These are phyloP conservation scores for Peniophora sp. DNA, from an alignment of 1,284 basidiomycete species.

Conservation along the genomic window DNA sequence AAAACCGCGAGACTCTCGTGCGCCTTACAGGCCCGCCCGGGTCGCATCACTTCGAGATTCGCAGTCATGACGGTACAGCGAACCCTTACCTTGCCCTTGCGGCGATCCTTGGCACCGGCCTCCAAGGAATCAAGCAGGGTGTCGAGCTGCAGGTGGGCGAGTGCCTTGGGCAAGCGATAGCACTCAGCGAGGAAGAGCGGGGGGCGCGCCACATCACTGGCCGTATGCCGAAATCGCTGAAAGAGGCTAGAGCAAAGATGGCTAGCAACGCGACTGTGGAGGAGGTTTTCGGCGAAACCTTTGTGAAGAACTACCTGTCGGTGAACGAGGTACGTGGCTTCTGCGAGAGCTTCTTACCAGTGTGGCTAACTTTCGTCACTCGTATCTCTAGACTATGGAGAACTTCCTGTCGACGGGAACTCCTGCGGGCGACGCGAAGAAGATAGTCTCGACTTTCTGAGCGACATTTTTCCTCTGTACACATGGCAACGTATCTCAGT, in stretches of 20 bases:
- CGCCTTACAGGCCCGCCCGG: constrained; percentile 47
- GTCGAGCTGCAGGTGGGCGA: constrained; percentile 29
- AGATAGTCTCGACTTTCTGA: too few relatives aligned
- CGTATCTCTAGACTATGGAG: too few relatives aligned
- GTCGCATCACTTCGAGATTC: constrained; percentile 57
- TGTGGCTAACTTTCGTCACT: too few relatives aligned
- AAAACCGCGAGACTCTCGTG: constrained; percentile 60
- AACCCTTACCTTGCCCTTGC: constrained; percentile 37
- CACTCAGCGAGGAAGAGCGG: constrained; percentile 33
- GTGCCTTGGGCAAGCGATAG: constrained; percentile 29
- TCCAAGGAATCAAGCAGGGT: constrained; percentile 30
- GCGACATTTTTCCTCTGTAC: too few relatives aligned
- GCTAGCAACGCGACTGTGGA: constrained; percentile 25
- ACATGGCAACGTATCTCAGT: too few relatives aligned
- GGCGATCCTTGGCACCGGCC: constrained; percentile 37
- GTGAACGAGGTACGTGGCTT: constrained; percentile 39
- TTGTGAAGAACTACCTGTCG: constrained; percentile 37
- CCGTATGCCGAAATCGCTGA: constrained; percentile 37
- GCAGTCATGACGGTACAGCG: constrained; percentile 52
- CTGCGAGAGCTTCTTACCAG: too few relatives aligned
- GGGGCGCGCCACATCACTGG: constrained; percentile 30
- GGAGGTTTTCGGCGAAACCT: constrained; percentile 34
- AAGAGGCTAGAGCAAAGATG: constrained; percentile 35
- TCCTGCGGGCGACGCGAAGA: too few relatives aligned
- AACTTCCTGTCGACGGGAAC: too few relatives aligned